A percentile compares a stretch with the other conserved stretches of the same genome.
These are phyloP conservation scores for Vicia villosa DNA, from an alignment of 306 rosid genomes.

Conservation along the genomic window DNA sequence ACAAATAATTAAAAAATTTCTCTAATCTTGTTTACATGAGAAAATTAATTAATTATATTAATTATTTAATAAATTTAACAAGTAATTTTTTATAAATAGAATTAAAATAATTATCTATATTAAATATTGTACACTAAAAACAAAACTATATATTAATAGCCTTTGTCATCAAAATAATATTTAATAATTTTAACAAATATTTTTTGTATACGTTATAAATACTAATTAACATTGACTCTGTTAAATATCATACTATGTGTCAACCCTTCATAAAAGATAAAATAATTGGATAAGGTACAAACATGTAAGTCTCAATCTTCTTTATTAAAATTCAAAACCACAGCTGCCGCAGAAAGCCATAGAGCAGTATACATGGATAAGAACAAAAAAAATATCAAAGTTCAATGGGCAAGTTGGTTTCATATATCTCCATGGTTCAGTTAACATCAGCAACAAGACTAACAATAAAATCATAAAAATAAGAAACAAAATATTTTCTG, in stretches of 20 bases:
- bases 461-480: background rate
- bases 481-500: background rate
- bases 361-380: background rate
- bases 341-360: conserved; percentile 14
- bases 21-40: too few relatives aligned
- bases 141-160: too few relatives aligned
- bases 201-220: background rate
- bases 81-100: too few relatives aligned
- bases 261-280: background rate
- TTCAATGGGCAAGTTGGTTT: background rate
- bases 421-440: background rate
- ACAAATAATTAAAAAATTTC: too few relatives aligned
- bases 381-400: background rate
- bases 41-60: too few relatives aligned
- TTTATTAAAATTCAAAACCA: background rate
- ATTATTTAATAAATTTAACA: too few relatives aligned
- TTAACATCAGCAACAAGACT: background rate
- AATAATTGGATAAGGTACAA: background rate
- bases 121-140: too few relatives aligned
- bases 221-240: background rate
- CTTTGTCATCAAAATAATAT: too few relatives aligned
- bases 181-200: background rate
- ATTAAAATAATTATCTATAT: too few relatives aligned
- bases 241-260: background rate
- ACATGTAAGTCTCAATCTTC: background rate